Base-by-base conservation (phyloP, 768 basidiomycete genomes). In the Lyophyllum semitale region DNA sequence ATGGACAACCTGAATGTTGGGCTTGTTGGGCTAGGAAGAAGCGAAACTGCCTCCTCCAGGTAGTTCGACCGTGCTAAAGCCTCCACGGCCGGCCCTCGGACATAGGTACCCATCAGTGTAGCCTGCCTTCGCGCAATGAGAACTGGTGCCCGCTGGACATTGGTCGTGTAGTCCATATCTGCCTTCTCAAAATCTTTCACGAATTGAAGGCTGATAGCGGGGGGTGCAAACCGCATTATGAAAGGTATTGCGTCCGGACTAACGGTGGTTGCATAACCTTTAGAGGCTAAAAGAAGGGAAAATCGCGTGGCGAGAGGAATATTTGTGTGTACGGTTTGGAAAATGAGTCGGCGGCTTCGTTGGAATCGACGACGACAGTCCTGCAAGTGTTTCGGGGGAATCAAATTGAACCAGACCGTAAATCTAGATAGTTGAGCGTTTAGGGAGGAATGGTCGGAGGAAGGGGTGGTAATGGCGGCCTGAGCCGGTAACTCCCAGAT, bases 151-250 rank as follows among this genome's bases (percentile, higher is more conserved):
- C 57, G 42, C 25, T 61, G 22, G 35, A 54, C n/a, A 8, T 26
- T 32, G 6, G 18, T 53, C 51, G 62, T 62, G 63, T 67, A 73
- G 5, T 22, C 32, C 20, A 56, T 43, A 46, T 62, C 60, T 22
- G 63, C 63, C 18, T 51, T 48, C 48, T 72, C 68, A 27, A 74
- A 66, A 26, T 76, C 67, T 8, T 69, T 51, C 30, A 88, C 54
- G 60, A 84, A 84, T 6, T 55, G 57, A 42, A 64, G 55, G 53
- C 71, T 68, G 40, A 71, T 60, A 1, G 68, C 58, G 3, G 71
- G 68, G 5, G 65, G 53, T 2, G 78, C 72, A 64, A 76, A 81
- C 20, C 77, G 77, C 35, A 79, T 68, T 18, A 88, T 64, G 4
- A 68, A 65, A 1, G 75, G 70, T 29, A 82, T 54, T 47, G 70